Evolutionary conservation across 805 yeast genomes (phyloP).

Genomic region (Saturnispora diversa): DNA sequence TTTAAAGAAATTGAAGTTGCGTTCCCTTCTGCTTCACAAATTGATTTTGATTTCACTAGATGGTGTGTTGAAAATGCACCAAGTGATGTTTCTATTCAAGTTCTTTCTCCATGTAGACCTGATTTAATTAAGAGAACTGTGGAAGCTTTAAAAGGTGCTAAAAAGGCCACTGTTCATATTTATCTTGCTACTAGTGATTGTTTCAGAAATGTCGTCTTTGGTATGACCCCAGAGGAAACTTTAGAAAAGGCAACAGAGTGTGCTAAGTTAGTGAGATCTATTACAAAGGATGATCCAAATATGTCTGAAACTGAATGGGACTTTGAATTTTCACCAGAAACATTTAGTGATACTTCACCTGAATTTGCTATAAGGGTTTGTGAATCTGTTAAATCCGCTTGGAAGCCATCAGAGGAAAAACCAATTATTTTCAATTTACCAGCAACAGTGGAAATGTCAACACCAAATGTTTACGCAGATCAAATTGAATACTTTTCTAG

Average conservation of each 20-base stretch:
- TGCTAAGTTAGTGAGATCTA: conserved; percentile 50
- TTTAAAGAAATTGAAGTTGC: conserved; percentile 81
- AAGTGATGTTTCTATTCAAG: conserved; percentile 69
- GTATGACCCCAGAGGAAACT: conserved; percentile 51
- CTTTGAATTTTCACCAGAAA: conserved; percentile 75
- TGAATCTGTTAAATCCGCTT: conserved; percentile 66
- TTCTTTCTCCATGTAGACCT: conserved; percentile 68
- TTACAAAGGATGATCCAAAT: conserved; percentile 62
- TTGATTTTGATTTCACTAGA: conserved; percentile 74
- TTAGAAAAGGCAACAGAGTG: conserved; percentile 54
- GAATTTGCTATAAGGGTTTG: conserved; percentile 59
- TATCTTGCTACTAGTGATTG: conserved; percentile 71
- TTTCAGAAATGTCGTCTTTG: conserved; percentile 65
- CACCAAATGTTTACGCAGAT: conserved; percentile 79
- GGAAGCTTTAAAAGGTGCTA: conserved; percentile 66
- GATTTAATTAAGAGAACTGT: conserved; percentile 64
- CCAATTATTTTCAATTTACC: conserved; percentile 78
- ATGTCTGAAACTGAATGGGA: conserved; percentile 54
- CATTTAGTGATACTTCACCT: conserved; percentile 62
- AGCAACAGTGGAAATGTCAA: conserved; percentile 75
- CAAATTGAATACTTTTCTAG: conserved; percentile 70
- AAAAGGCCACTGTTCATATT: conserved; percentile 66
- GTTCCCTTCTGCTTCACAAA: conserved; percentile 73
- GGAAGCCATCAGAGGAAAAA: conserved; percentile 57
- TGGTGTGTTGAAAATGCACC: conserved; percentile 69